Evolutionary conservation across 208 protist species (phyloP).

Genomic region (Endotrypanum monterogeii): DNA sequence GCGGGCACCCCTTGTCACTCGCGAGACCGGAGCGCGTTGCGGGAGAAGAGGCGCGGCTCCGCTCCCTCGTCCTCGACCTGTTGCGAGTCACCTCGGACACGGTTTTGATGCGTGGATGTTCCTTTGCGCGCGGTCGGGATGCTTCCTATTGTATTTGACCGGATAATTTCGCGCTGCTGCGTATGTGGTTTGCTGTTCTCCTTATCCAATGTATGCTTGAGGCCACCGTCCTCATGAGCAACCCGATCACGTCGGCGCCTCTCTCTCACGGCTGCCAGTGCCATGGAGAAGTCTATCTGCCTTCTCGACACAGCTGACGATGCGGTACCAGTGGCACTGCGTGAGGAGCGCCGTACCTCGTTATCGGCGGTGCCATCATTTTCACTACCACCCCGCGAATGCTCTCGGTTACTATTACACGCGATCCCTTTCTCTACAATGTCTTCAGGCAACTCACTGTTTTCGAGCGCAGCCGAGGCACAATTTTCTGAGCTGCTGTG

Average conservation of each 20-base stretch:
- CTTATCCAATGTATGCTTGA: conserved; percentile 2
- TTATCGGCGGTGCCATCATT: not conserved
- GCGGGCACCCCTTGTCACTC: not conserved
- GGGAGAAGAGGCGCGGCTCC: conserved; percentile 27
- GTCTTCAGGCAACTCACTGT: conserved; percentile 1
- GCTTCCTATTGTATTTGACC: conserved; percentile 19
- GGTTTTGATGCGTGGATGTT: not conserved
- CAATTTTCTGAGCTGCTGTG: no score
- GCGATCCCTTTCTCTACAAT: not conserved
- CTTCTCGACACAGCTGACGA: conserved; percentile 19
- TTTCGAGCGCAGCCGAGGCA: not conserved
- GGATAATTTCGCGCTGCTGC: conserved; percentile 19
- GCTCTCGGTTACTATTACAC: not conserved
- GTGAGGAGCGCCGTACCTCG: not conserved
- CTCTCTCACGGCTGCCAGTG: conserved; percentile 40
- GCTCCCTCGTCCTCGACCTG: conserved; percentile 27
- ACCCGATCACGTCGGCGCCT: conserved; percentile 40
- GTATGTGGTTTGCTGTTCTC: conserved; percentile 10
- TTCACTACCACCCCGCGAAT: not conserved
- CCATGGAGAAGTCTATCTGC: conserved; percentile 40
- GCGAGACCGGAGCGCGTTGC: not conserved
- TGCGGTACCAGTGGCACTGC: not conserved
- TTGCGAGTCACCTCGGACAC: not conserved
- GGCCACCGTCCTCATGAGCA: conserved; percentile 5
- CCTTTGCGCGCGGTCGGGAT: conserved; percentile 19